Percentiles rank a stretch among this genome's conserved stretches.
These are phyloP conservation scores for Neoscytalidium dimidiatum DNA, from an alignment of 2,329 filamentous ascomycete species.

Conservation along the genomic window DNA sequence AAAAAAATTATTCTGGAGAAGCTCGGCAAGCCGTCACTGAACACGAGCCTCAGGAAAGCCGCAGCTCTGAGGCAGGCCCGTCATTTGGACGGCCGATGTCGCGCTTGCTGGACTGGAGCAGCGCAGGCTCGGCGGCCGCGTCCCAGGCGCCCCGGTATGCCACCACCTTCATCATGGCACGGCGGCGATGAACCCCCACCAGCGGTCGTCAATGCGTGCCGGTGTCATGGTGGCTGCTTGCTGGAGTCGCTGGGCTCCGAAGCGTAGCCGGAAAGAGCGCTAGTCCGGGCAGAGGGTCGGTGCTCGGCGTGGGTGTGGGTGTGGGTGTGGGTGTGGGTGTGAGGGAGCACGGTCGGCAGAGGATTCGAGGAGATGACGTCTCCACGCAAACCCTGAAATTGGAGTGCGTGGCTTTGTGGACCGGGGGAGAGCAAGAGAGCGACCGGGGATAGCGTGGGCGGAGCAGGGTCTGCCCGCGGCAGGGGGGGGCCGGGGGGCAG, in stretches of 20 bases:
- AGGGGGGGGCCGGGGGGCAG: background rate
- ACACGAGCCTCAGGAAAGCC: background rate
- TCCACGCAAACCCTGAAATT: constrained; percentile 5
- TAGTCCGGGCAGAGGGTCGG: background rate
- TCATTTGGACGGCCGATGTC: background rate
- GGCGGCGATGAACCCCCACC: background rate
- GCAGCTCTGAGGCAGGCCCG: background rate
- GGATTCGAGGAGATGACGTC: background rate
- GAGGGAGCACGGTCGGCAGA: background rate
- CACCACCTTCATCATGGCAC: background rate
- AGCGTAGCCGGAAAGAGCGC: background rate
- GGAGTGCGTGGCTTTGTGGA: background rate
- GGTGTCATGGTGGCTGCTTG: background rate
- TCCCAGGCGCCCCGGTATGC: background rate
- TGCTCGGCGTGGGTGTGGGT: background rate
- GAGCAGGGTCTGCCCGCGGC: background rate
- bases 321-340: too few relatives aligned
- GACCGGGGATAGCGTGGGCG: background rate
- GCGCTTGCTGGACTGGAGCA: background rate
- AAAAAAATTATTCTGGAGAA: constrained; percentile 22
- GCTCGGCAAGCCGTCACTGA: background rate
- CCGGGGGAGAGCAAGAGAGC: background rate
- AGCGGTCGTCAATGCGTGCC: background rate
- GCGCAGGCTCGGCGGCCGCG: background rate
- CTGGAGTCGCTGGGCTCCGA: background rate